Percentiles rank a stretch among this genome's conserved stretches.
Conservation (phyloP, 306 rosid genomes). For the Amphicarpaea edgeworthii region DNA sequence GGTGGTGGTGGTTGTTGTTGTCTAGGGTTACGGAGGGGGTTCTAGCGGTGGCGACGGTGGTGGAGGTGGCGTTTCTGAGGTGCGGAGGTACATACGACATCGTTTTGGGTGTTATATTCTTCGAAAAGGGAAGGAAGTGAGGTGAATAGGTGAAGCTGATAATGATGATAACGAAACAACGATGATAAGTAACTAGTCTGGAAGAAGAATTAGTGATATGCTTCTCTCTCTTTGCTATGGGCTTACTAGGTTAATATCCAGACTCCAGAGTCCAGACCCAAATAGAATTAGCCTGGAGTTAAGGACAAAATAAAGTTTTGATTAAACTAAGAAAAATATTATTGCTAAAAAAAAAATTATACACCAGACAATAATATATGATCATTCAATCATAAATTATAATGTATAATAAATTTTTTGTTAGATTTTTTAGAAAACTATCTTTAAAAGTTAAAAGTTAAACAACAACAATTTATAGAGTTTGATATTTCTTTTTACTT, state of each 20-base stretch:
- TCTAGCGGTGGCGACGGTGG: conserved; percentile 55
- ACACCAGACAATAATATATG: no score
- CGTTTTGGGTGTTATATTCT: conserved; percentile 42
- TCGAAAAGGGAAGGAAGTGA: background rate
- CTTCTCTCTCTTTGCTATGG: conserved; percentile 6
- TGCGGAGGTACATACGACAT: conserved; percentile 95
- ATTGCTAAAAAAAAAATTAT: no score
- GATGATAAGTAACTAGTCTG: background rate
- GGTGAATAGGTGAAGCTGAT: conserved; percentile 21
- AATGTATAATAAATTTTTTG: no score
- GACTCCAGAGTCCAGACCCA: no score
- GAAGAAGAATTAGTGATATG: background rate
- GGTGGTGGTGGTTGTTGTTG: conserved; percentile 44
- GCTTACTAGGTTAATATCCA: background rate
- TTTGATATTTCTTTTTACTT: no score
- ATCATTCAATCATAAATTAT: no score
- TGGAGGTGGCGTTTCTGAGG: conserved; percentile 64
- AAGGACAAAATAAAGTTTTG: no score
- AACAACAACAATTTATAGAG: no score
- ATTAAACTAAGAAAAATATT: no score
- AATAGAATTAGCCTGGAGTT: no score
- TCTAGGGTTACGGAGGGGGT: conserved; percentile 55
- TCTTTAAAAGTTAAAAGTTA: no score
- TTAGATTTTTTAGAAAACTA: no score
- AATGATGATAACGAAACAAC: background rate